Percentiles rank a stretch among this genome's conserved stretches.
These are phyloP conservation scores for Ascochyta koolunga DNA, from an alignment of 2,329 filamentous ascomycete genomes.

Conservation along the genomic window DNA sequence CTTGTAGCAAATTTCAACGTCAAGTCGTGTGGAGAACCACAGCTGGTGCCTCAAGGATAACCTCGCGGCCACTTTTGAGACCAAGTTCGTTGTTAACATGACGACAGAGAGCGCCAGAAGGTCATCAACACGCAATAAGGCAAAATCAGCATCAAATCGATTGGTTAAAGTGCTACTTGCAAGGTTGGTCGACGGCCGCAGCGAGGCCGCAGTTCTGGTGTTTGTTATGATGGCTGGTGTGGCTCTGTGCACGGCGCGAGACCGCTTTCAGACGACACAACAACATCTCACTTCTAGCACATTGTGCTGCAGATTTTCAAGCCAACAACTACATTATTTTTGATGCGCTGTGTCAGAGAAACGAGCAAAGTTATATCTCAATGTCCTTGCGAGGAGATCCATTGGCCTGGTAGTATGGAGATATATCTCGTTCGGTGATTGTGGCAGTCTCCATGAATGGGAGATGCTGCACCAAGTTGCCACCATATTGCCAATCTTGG, in stretches of 20 bases:
- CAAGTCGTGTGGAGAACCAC: slow-evolving; percentile 27
- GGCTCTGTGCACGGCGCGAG: slow-evolving; percentile 39
- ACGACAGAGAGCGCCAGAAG: slow-evolving; percentile 24
- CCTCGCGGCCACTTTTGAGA: slow-evolving; percentile 23
- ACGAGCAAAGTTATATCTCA: slow-evolving; percentile 15
- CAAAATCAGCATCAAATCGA: slow-evolving; percentile 32
- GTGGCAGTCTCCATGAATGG: slow-evolving; percentile 29
- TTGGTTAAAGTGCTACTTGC: slow-evolving; percentile 40
- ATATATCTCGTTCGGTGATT: slow-evolving; percentile 32
- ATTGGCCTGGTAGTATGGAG: slow-evolving; percentile 42
- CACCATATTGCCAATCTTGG: slow-evolving; percentile 36
- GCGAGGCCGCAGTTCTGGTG: slow-evolving; percentile 38
- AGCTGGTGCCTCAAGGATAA: slow-evolving; percentile 12
- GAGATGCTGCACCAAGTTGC: slow-evolving; percentile 38
- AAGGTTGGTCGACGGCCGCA: slow-evolving; percentile 39
- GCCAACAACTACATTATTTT: slow-evolving; percentile 2
- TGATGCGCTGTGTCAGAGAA: slow-evolving; percentile 18
- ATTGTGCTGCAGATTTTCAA: slow-evolving; percentile 1
- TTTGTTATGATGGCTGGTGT: slow-evolving; percentile 44
- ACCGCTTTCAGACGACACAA: slow-evolving; percentile 34
- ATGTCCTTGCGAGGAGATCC: slow-evolving; percentile 33
- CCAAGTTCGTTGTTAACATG: slow-evolving; percentile 27
- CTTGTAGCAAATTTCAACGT: slow-evolving; percentile 51
- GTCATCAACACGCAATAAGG: slow-evolving; percentile 24
- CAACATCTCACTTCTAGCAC: slow-evolving; percentile 32